phyloP scores from a whole-genome alignment of 208 protist species.

The Trypanosoma melophagium region DNA sequence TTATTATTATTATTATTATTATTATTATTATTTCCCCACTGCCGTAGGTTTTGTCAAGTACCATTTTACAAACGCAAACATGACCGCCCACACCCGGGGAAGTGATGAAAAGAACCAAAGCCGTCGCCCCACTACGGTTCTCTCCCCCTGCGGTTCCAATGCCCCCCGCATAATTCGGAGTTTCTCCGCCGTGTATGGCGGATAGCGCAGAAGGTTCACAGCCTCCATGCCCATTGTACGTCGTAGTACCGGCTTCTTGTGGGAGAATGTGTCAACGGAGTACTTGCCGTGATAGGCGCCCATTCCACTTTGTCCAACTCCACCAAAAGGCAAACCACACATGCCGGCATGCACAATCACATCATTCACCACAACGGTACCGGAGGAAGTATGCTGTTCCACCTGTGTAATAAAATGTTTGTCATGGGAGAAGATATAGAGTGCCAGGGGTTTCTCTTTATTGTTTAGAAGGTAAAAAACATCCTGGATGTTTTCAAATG shows the following conservation, averaged over 20 bases:
- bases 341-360: conserved; percentile 46
- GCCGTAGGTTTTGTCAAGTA: no score
- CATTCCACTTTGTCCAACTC: conserved; percentile 87
- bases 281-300: conserved; percentile 83
- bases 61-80: no score
- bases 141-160: conserved; percentile 18
- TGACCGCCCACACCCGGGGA: neutral
- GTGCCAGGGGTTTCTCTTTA: conserved; percentile 75
- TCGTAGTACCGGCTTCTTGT: conserved; percentile 36
- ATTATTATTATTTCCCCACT: no score
- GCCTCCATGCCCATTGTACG: conserved; percentile 25
- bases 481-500: conserved; percentile 47
- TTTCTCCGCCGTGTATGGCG: conserved; percentile 30
- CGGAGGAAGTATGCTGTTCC: conserved; percentile 39
- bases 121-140: neutral
- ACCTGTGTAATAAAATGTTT: conserved; percentile 35
- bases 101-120: conserved; percentile 10
- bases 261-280: conserved; percentile 75
- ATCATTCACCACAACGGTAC: conserved; percentile 72
- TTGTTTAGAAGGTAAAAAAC: conserved; percentile 60
- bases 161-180: neutral
- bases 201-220: conserved; percentile 29
- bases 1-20: no score
- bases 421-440: conserved; percentile 90
- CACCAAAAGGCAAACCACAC: conserved; percentile 87